Evolutionary conservation across 164 flowering plant genomes (phyloP), one percentile per base, ranked within the genome.

Genomic region (Euptelea pleiosperma): DNA sequence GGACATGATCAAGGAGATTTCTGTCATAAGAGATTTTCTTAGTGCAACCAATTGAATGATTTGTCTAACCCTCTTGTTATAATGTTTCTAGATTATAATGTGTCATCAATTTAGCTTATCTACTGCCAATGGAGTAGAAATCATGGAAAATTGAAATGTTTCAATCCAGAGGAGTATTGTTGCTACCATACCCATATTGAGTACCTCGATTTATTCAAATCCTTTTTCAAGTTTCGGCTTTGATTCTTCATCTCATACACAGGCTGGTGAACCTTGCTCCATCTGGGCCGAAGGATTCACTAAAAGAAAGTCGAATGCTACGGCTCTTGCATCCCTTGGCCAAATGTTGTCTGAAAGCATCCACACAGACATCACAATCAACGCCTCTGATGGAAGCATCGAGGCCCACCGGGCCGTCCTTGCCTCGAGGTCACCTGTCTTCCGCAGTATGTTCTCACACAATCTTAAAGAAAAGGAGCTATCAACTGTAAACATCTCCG

Each of bases 361-460:
- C 30, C 92, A 87, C 71, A 79, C 97, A 0, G 99, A 93, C 58
- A 82, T 93, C 45, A 74, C 66, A 9, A 86, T 93, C 43, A 79
- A 86, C 58, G 82, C 86, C 26, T 81, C 89, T 5, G 76, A 88
- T 60, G 97, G 98, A 40, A 81, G 74, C 71, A 70, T 85, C 11
- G 69, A 73, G 26, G 96, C 96, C 7, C 99, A 93, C 64, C 87
- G 89, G 4, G 94, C 97, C 12, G 72, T 93, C 35, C 89, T 93
- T 9, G 83, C 96, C 19, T 58, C 96, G 28, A 52, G 92, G 12
- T 93, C 99, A 21, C 92, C 97, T 25, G 97, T 93, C 31, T 93
- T 93, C 55, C 69, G 73, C 57, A 83, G 92, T 80, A 93, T 93
- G 98, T 93, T 90, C 65, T 77, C 88, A 0, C 96, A 93, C 66